These are phyloP conservation scores for Phytophthora palmivora DNA, from an alignment of 352 stramenopile genomes.

Conservation along the genomic window DNA sequence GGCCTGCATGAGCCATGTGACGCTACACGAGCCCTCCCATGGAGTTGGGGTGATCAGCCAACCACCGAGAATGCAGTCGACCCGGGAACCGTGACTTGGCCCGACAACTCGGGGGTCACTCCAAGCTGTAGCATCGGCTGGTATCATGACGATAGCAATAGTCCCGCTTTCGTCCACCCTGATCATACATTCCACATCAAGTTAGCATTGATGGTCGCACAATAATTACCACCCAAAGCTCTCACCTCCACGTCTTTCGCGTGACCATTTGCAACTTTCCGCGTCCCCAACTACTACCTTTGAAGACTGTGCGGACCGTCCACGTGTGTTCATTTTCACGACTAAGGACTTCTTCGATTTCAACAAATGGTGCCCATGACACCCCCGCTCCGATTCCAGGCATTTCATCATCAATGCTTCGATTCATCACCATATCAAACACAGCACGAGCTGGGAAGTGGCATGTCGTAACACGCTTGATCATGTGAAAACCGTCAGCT, in stretches of 20 bases:
- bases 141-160: slow-evolving; percentile 75
- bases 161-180: slow-evolving; percentile 74
- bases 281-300: slow-evolving; percentile 47
- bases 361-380: slow-evolving; percentile 51
- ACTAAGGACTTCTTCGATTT: slow-evolving; percentile 53
- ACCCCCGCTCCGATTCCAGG: slow-evolving; percentile 16
- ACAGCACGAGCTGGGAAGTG: slow-evolving; percentile 71
- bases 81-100: slow-evolving; percentile 24
- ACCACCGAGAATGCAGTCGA: slow-evolving; percentile 73
- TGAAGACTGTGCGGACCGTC: slow-evolving; percentile 66
- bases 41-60: slow-evolving; percentile 72
- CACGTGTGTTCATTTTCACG: slow-evolving; percentile 60
- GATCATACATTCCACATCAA: slow-evolving; percentile 2
- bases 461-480: slow-evolving; percentile 70
- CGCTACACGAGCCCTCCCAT: slow-evolving; percentile 64
- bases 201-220: neutral
- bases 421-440: slow-evolving; percentile 76
- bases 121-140: slow-evolving; percentile 53
- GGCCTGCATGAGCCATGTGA: slow-evolving; percentile 84
- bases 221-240: slow-evolving; percentile 1
- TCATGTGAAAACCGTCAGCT: slow-evolving; percentile 65
- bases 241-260: slow-evolving; percentile 75
- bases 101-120: slow-evolving; percentile 15
- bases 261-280: slow-evolving; percentile 61
- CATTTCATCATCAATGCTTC: slow-evolving; percentile 30